A percentile compares a stretch with the other conserved stretches of the same genome.
Conservation (phyloP, 2,329 filamentous ascomycete species). For the Aspergillus ibericus region DNA sequence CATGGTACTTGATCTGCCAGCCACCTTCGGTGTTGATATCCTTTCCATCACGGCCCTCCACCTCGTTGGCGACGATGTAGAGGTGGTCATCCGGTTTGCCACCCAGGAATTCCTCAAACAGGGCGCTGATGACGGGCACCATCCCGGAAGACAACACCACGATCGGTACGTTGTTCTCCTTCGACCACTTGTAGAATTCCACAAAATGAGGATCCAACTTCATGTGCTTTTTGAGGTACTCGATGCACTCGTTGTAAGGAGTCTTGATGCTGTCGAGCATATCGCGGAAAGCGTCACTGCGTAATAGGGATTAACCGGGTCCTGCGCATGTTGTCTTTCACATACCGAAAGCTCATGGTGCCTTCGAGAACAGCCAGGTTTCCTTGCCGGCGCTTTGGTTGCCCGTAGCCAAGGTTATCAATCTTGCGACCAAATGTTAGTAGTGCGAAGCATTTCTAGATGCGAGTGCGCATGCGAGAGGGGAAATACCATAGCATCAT, state of each 20-base stretch:
- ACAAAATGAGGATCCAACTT: conserved; percentile 84
- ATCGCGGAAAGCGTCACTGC: conserved; percentile 74
- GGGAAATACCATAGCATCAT: conserved; percentile 60
- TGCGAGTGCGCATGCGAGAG: background rate
- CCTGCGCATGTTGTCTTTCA: background rate
- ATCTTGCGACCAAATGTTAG: conserved; percentile 60
- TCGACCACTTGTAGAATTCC: conserved; percentile 82
- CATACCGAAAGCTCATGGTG: conserved; percentile 67
- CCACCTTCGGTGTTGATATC: conserved; percentile 75
- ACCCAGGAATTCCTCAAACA: conserved; percentile 80
- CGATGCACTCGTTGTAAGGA: conserved; percentile 79
- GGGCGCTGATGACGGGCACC: conserved; percentile 82
- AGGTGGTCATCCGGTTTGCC: conserved; percentile 68
- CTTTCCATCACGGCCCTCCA: conserved; percentile 66
- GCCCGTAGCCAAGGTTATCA: conserved; percentile 86
- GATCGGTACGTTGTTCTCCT: conserved; percentile 80
- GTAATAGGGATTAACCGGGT: conserved; percentile 7
- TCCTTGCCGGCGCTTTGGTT: conserved; percentile 65
- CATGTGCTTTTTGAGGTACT: conserved; percentile 77
- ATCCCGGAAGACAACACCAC: conserved; percentile 92
- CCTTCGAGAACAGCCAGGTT: conserved; percentile 76
- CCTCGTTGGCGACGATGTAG: conserved; percentile 87
- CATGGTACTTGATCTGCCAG: conserved; percentile 86
- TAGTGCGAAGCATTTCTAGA: conserved; percentile 37
- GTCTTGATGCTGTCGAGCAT: conserved; percentile 87